Evolutionary conservation across 2,329 filamentous ascomycete species (phyloP), one percentile per base, ranked within the genome.

Genomic region (Fusarium ramigenum): DNA sequence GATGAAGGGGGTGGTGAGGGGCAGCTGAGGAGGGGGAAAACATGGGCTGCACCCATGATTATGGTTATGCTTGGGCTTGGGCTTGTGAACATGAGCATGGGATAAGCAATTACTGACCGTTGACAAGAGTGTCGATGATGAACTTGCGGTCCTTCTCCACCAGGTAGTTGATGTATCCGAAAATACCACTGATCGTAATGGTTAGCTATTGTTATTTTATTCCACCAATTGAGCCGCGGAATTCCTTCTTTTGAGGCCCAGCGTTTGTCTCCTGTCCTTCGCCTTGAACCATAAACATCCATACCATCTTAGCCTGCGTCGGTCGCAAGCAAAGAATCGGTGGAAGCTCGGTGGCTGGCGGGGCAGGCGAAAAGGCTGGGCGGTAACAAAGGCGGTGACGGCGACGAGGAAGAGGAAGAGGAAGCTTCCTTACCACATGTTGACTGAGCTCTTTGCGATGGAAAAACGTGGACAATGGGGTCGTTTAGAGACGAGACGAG

Each of bases 101-200:
- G 73, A 54, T 30, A 54, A 54, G 54, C 39, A 57, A 74, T 69
- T 69, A 86, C 92, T 84, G 85, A 95, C 95, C 96, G 87, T 98
- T 98, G 84, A 98, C 93, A 78, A 99, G 89, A 73, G 96, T 98
- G 83, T 98, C 92, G 82, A 98, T 89, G 84, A 98, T 97, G 87
- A 93, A 97, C 86, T 94, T 95, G 84, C 96, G 91, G 87, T 98
- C 96, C 90, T 97, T 98, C 90, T 98, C 96, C 83, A 98, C 95
- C 83, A 98, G 88, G 87, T 98, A 98, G 88, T 98, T 98, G 88
- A 98, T 94, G 89, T 98, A 98, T 80, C 96, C 96, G 87, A 98
- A 97, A 85, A 96, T 97, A 84, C 94, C 94, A 92, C 93, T 96
- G 75, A 53, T 69, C 67, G 69, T 66, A 71, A 70, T 50, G 54